Conservation (phyloP, 176 grass and related monocot genomes). For the Alloteropsis semialata region DNA sequence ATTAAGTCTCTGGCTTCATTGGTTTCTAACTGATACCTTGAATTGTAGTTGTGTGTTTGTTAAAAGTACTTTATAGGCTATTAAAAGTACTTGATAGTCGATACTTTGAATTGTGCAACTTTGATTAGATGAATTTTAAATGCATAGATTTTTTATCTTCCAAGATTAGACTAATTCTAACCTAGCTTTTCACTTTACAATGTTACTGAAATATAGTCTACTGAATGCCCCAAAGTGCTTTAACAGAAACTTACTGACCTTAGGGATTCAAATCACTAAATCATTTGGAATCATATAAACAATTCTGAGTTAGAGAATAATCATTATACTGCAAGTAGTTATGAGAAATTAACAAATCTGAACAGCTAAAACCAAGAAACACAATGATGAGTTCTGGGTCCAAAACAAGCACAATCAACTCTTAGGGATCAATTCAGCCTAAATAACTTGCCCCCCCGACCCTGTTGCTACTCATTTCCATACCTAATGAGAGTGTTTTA, state of each 20-base stretch:
- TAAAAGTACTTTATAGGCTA: not conserved
- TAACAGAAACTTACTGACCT: not conserved
- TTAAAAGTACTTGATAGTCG: not conserved
- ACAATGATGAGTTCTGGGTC: not conserved
- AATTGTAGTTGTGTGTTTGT: too few species aligned
- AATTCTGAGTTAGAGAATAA: not conserved
- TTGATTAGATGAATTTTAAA: not conserved
- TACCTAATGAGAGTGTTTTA: not conserved
- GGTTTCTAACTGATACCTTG: not conserved
- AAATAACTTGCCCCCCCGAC: not conserved
- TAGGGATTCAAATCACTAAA: not conserved
- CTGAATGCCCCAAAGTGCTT: not conserved
- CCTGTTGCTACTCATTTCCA: too few species aligned
- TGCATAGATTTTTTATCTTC: not conserved
- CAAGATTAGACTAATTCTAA: too few species aligned
- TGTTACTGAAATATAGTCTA: not conserved
- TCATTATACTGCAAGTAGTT: not conserved
- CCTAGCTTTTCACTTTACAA: not conserved
- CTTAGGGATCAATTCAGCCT: not conserved
- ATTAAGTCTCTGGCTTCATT: not conserved
- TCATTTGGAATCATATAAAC: not conserved
- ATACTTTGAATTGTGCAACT: not conserved
- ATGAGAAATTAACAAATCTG: not conserved
- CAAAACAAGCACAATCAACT: not conserved
- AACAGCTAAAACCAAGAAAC: not conserved